phyloP scores from a whole-genome alignment of 257 asterid species.

The Solanum boliviense region DNA sequence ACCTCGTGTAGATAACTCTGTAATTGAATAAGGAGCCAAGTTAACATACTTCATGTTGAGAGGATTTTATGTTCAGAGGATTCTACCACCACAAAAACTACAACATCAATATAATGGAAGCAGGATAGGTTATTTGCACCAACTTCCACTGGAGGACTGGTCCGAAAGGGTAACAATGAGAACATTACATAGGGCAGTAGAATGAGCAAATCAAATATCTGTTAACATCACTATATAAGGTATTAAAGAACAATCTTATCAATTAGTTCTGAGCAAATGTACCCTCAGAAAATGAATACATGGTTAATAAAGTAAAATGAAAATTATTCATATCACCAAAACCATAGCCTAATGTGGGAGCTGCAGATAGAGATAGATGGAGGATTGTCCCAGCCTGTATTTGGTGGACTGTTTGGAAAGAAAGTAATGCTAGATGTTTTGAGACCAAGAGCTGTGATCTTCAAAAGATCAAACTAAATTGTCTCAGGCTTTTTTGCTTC shows the following conservation, averaged over 20 bases:
- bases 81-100: not conserved
- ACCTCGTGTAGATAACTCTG: not conserved
- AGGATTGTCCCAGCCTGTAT: not conserved
- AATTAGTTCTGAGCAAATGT: not conserved
- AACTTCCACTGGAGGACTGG: not conserved
- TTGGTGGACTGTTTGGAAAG: not conserved
- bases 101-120: not conserved
- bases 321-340: not conserved
- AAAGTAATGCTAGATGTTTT: not conserved
- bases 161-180: not conserved
- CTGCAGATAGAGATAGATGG: not conserved
- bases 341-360: not conserved
- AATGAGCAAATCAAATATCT: not conserved
- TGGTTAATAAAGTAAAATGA: not conserved
- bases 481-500: not conserved
- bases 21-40: not conserved
- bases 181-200: not conserved
- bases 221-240: not conserved
- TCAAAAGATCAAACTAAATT: not conserved
- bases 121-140: not conserved
- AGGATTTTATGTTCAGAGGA: not conserved
- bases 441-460: not conserved
- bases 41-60: not conserved
- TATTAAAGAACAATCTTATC: not conserved
- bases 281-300: not conserved